phyloP scores from a whole-genome alignment of 768 basidiomycete species.

The Leccinum disarticulatum region DNA sequence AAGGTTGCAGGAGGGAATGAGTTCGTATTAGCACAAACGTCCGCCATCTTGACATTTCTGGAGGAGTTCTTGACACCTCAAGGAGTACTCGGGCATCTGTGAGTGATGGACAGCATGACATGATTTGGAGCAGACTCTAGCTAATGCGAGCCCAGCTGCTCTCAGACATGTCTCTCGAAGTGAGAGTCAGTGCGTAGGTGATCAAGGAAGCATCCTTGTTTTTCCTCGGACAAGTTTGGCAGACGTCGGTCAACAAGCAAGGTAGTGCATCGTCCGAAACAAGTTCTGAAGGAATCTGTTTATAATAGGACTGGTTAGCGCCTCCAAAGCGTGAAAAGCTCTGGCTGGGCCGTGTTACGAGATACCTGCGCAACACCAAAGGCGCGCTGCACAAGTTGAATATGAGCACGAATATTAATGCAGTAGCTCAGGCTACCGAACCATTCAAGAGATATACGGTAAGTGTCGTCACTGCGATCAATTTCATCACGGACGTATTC shows the following conservation, averaged over 20 bases:
- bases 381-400: slow-evolving; percentile 16
- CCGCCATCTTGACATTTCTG: slow-evolving; percentile 25
- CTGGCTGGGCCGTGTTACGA: slow-evolving; percentile 15
- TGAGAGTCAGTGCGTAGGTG: slow-evolving; percentile 18
- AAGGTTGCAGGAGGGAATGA: slow-evolving; percentile 9
- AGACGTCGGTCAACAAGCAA: slow-evolving; percentile 5
- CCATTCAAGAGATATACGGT: slow-evolving; percentile 18
- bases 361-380: slow-evolving; percentile 25
- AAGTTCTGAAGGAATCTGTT: not conserved
- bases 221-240: slow-evolving; percentile 15
- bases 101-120: not conserved
- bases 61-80: slow-evolving; percentile 20
- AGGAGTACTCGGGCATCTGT: slow-evolving; percentile 9
- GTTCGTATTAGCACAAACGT: slow-evolving; percentile 25
- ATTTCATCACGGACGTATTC: slow-evolving; percentile 23
- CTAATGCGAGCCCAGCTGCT: slow-evolving; percentile 12
- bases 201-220: slow-evolving; percentile 27
- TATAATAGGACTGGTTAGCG: slow-evolving; percentile 23
- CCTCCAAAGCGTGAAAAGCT: slow-evolving; percentile 23
- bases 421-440: slow-evolving; percentile 14
- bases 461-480: slow-evolving; percentile 19
- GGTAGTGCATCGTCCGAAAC: not conserved
- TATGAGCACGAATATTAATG: not conserved
- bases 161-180: slow-evolving; percentile 20
- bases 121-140: not conserved